Evolutionary conservation across 164 flowering plant species (phyloP).

Genomic region (Vitis vinifera): ASM3070453v1 NC_081805.1:21110001-21110500

Average conservation of each 20-base stretch:
- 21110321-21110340: not conserved
- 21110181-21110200: conserved; percentile 5
- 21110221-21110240: conserved; percentile 8
- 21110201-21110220: conserved; percentile 10
- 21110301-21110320: conserved; percentile 3
- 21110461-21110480: conserved; percentile 5
- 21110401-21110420: not conserved
- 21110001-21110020: no score
- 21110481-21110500: no score
- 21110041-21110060: no score
- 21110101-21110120: no score
- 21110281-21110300: conserved; percentile 3
- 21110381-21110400: no score
- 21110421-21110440: not conserved
- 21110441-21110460: conserved; percentile 11
- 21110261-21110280: conserved; percentile 2
- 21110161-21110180: not conserved
- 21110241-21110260: conserved; percentile 16
- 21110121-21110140: no score
- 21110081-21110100: no score
- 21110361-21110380: no score
- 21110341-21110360: no score
- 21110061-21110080: no score
- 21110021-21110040: no score
- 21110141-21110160: no score